These are phyloP conservation scores for Penicillium mononematosum DNA, from an alignment of 495 filamentous ascomycete genomes.

Conservation along the genomic window DNA sequence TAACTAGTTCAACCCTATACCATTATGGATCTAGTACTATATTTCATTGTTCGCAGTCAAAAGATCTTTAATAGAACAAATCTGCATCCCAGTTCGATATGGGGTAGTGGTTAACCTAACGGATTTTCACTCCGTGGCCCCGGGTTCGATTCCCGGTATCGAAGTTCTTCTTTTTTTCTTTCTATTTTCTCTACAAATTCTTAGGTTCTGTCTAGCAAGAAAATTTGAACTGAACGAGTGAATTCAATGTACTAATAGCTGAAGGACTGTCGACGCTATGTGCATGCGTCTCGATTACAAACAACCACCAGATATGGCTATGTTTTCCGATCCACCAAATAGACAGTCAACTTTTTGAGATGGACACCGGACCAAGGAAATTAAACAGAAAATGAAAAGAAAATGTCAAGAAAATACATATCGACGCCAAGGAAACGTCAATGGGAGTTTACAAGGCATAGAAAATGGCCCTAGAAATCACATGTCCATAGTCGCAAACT, in stretches of 20 bases:
- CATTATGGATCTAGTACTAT: too few species aligned
- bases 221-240: not conserved
- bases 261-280: slow-evolving; percentile 2
- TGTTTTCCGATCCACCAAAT: slow-evolving; percentile 2
- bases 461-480: not conserved
- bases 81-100: not conserved
- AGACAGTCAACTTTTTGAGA: not conserved
- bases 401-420: slow-evolving; percentile 13
- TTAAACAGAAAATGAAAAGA: slow-evolving; percentile 6
- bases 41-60: not conserved
- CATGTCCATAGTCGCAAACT: not conserved
- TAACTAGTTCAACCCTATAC: too few species aligned
- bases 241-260: slow-evolving; percentile 11
- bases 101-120: slow-evolving; percentile 5
- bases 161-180: not conserved
- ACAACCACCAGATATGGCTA: slow-evolving; percentile 5
- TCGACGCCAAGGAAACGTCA: slow-evolving; percentile 8
- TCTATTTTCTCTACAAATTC: too few species aligned
- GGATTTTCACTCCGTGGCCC: slow-evolving; percentile 7
- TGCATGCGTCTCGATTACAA: slow-evolving; percentile 8
- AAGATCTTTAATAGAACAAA: not conserved
- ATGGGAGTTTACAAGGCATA: slow-evolving; percentile 11
- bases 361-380: slow-evolving; percentile 7
- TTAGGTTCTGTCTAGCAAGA: not conserved
- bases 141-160: slow-evolving; percentile 8